phyloP scores from a whole-genome alignment of 805 yeast species.

The Hyphopichia homilentoma region DNA sequence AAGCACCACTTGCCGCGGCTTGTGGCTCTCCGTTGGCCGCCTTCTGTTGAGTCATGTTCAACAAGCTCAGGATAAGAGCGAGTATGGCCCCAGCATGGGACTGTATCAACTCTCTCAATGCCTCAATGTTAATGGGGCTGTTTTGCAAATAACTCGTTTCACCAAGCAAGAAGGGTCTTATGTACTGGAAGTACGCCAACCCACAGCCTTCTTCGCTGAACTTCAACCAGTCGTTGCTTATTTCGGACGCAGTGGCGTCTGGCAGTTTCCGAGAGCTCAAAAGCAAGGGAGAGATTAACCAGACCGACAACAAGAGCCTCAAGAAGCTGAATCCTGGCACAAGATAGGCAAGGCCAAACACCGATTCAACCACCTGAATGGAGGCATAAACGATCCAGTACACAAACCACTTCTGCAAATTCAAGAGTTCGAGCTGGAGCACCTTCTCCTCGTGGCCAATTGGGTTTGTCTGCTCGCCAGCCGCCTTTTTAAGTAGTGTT shows the following conservation, averaged over 20 bases:
- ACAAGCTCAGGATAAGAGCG: no score
- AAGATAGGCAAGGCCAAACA: constrained; percentile 41
- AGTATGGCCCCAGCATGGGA: no score
- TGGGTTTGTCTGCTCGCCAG: constrained; percentile 10
- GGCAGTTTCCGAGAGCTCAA: no score
- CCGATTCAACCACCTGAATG: constrained; percentile 33
- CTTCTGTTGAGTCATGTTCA: no score
- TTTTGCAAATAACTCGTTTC: constrained; percentile 9
- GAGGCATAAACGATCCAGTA: constrained; percentile 66
- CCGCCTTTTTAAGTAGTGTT: constrained; percentile 28
- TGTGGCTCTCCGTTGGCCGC: no score
- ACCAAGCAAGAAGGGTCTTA: constrained; percentile 27
- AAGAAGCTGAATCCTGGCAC: constrained; percentile 55
- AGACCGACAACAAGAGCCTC: constrained; percentile 46
- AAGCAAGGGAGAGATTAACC: constrained; percentile 59
- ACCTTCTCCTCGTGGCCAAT: constrained; percentile 10
- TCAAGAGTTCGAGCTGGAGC: constrained; percentile 20
- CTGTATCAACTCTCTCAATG: no score
- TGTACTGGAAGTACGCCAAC: constrained; percentile 19
- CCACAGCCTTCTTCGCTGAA: constrained; percentile 33
- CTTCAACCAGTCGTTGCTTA: constrained; percentile 20
- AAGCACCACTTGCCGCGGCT: not conserved
- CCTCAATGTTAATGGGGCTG: not conserved
- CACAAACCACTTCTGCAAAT: constrained; percentile 39
- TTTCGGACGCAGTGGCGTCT: constrained; percentile 13